Percentiles rank a stretch among this genome's conserved stretches.
Evolutionary conservation across 352 stramenopile genomes (phyloP).

Genomic region (Stramenopiles sp.): DNA sequence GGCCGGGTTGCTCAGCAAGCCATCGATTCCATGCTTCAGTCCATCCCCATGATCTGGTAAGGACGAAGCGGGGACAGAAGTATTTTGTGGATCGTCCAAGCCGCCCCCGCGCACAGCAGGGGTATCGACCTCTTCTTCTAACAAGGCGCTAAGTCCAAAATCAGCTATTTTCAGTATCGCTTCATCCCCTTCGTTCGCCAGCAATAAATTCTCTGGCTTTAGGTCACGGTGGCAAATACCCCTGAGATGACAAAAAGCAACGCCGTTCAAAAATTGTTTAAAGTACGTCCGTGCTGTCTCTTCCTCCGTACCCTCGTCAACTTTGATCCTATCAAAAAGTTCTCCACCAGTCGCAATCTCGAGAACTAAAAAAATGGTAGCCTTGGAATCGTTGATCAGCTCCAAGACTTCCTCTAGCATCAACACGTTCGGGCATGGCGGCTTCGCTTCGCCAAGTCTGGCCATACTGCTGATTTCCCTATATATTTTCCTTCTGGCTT

Average conservation of each 20-base stretch:
- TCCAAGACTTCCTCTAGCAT: slow-evolving; percentile 78
- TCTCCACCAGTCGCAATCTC: slow-evolving; percentile 65
- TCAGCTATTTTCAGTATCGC: slow-evolving; percentile 74
- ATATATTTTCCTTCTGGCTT: slow-evolving; percentile 63
- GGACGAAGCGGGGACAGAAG: too few relatives aligned
- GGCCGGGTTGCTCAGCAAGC: too few relatives aligned
- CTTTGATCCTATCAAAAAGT: slow-evolving; percentile 72
- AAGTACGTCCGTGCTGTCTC: slow-evolving; percentile 60
- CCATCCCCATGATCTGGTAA: too few relatives aligned
- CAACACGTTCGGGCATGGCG: slow-evolving; percentile 84
- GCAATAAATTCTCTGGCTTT: slow-evolving; percentile 83
- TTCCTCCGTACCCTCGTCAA: slow-evolving; percentile 58
- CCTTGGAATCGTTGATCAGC: slow-evolving; percentile 76
- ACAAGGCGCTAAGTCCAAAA: slow-evolving; percentile 70
- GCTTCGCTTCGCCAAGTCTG: slow-evolving; percentile 35
- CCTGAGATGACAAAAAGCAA: slow-evolving; percentile 60
- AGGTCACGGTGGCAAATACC: slow-evolving; percentile 79
- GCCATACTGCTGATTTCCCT: slow-evolving; percentile 26
- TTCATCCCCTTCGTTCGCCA: slow-evolving; percentile 47
- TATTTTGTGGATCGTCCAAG: too few relatives aligned
- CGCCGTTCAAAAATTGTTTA: slow-evolving; percentile 53
- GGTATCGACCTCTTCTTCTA: too few relatives aligned
- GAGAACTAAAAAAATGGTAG: slow-evolving; percentile 69
- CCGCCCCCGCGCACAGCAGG: too few relatives aligned
- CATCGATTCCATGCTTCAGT: too few relatives aligned